phyloP scores from a whole-genome alignment of 805 yeast genomes.

The Monosporozyma siamensis region DNA sequence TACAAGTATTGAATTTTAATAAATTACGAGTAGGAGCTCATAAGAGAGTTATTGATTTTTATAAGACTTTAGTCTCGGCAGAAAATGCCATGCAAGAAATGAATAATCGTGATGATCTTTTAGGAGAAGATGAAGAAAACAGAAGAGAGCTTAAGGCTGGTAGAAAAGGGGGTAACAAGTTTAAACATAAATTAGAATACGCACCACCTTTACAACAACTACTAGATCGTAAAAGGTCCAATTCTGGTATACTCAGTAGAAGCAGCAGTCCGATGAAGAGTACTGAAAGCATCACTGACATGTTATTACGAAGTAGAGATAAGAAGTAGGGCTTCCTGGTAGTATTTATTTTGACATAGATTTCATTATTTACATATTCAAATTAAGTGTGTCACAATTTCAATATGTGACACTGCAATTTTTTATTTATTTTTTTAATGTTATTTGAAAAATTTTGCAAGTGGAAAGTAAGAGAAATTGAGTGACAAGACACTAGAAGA shows the following conservation, averaged over 20 bases:
- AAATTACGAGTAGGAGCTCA: slow-evolving; percentile 58
- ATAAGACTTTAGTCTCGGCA: slow-evolving; percentile 36
- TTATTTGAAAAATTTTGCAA: no score
- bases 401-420: no score
- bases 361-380: no score
- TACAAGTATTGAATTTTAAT: slow-evolving; percentile 72
- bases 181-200: background rate
- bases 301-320: background rate
- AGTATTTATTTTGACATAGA: no score
- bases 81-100: slow-evolving; percentile 18
- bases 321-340: background rate
- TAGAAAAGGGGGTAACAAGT: background rate
- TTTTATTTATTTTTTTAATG: no score
- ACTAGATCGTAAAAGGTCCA: background rate
- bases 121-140: background rate
- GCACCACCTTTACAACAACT: background rate
- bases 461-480: background rate
- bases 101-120: background rate
- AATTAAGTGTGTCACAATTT: no score
- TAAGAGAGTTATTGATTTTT: slow-evolving; percentile 61
- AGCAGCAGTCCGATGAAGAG: background rate
- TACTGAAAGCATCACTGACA: background rate
- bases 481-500: no score
- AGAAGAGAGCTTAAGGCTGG: background rate
- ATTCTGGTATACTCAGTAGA: background rate